These are phyloP conservation scores for Isoetes taiwanensis DNA, from an alignment of 75 land plant species.

Conservation along the genomic window DNA sequence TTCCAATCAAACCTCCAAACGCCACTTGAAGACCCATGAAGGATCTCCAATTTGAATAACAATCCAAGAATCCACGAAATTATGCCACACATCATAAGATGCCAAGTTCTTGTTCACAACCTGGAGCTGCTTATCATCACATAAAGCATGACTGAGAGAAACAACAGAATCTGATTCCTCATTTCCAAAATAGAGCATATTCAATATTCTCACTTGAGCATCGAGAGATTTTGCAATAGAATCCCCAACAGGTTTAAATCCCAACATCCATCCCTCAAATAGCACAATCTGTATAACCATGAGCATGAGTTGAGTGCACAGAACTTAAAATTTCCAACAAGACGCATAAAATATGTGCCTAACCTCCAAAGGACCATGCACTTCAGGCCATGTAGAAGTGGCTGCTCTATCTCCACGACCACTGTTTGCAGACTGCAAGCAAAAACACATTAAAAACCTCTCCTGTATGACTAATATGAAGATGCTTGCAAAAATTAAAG, in stretches of 20 bases:
- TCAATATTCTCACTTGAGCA: conserved; percentile 50
- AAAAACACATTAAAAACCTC: neutral
- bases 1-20: conserved; percentile 49
- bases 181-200: neutral
- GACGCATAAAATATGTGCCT: neutral
- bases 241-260: conserved; percentile 61
- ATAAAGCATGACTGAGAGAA: neutral
- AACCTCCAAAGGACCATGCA: conserved; percentile 84
- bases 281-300: conserved; percentile 8
- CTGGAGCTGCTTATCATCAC: conserved; percentile 44
- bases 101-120: conserved; percentile 67
- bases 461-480: too few relatives aligned
- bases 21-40: conserved; percentile 74
- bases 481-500: too few relatives aligned
- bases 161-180: neutral
- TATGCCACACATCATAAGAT: conserved; percentile 91
- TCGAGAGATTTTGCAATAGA: conserved; percentile 57
- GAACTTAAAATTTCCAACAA: neutral
- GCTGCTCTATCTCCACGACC: conserved; percentile 88
- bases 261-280: conserved; percentile 31
- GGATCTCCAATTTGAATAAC: conserved; percentile 67
- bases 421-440: conserved; percentile 59
- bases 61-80: conserved; percentile 74
- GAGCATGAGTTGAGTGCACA: neutral
- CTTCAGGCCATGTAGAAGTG: conserved; percentile 79